A percentile compares a stretch with the other conserved stretches of the same genome.
These are phyloP conservation scores for Prototheca wickerhamii DNA, from an alignment of 163 green algal genomes.

Conservation along the genomic window DNA sequence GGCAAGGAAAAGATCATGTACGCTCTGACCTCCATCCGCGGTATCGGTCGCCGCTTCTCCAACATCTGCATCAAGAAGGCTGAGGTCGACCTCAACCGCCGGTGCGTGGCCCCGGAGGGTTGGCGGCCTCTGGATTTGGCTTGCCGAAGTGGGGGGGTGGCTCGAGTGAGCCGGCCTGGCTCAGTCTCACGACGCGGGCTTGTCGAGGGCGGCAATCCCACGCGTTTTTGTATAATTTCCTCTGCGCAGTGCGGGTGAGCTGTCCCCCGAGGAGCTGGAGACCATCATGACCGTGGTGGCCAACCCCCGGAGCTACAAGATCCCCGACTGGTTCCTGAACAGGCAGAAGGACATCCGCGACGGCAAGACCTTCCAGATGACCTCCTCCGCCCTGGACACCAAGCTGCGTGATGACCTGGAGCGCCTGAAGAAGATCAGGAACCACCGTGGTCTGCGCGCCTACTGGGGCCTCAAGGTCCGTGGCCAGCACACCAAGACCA, in stretches of 20 bases:
- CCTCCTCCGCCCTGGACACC: conserved; percentile 80
- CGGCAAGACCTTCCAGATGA: conserved; percentile 77
- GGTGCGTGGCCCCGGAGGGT: conserved; percentile 31
- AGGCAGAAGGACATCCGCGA: conserved; percentile 95
- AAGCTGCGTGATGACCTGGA: conserved; percentile 95
- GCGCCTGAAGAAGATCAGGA: conserved; percentile 98
- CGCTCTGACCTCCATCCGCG: conserved; percentile 92
- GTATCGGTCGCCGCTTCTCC: conserved; percentile 92
- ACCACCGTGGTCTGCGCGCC: conserved; percentile 90
- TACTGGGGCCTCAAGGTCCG: conserved; percentile 97
- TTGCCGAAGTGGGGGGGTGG: not conserved
- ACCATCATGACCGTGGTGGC: conserved; percentile 93
- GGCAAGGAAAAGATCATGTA: conserved; percentile 97
- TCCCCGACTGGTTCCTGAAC: conserved; percentile 99
- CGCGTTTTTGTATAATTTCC: too few relatives aligned
- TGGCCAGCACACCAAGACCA: conserved; percentile 99
- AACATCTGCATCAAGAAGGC: conserved; percentile 99
- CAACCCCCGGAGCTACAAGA: conserved; percentile 98
- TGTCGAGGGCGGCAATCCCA: not conserved
- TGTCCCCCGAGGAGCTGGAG: conserved; percentile 94
- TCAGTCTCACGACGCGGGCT: not conserved
- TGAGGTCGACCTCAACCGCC: conserved; percentile 93
- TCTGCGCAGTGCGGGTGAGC: conserved; percentile 74
- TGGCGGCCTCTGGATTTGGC: too few relatives aligned
- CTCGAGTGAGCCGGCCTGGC: too few relatives aligned